These are phyloP conservation scores for Miscanthus lutarioriparius DNA, from an alignment of 176 grass and related monocot genomes.

Conservation along the genomic window DNA sequence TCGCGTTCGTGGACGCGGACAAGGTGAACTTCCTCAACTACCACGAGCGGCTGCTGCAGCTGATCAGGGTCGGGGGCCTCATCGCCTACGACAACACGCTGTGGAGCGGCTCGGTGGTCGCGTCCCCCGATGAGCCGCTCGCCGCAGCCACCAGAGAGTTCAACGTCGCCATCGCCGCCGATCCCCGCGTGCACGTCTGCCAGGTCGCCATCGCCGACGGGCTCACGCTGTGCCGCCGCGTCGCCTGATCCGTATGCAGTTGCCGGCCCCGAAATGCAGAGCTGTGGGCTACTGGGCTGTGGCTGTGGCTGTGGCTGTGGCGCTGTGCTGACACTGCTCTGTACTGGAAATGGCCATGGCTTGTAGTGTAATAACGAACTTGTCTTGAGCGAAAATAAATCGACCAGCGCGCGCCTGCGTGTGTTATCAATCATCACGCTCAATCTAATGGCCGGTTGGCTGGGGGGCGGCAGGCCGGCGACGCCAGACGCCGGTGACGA, in stretches of 20 bases:
- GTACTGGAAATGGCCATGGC: not conserved
- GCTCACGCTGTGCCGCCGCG: slow-evolving; percentile 62
- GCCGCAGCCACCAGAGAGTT: slow-evolving; percentile 27
- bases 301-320: no score
- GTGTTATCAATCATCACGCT: not conserved
- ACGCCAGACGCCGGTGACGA: not conserved
- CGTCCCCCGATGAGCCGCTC: not conserved
- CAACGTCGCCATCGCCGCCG: slow-evolving; percentile 46
- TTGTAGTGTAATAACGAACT: not conserved
- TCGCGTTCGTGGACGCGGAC: slow-evolving; percentile 73
- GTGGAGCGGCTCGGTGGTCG: slow-evolving; percentile 45
- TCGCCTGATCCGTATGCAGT: slow-evolving; percentile 12
- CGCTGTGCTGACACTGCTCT: not conserved
- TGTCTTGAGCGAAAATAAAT: not conserved
- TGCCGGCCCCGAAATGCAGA: no score
- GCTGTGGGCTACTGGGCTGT: not conserved
- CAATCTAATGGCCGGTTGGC: no score
- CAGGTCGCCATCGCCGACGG: slow-evolving; percentile 69
- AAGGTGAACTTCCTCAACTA: slow-evolving; percentile 62
- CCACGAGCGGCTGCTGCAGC: slow-evolving; percentile 57
- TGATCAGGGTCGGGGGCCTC: slow-evolving; percentile 60
- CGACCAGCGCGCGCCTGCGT: not conserved
- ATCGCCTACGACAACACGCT: slow-evolving; percentile 66
- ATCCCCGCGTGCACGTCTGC: slow-evolving; percentile 56
- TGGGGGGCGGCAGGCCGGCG: not conserved